phyloP scores from a whole-genome alignment of 2,329 filamentous ascomycete genomes.

The Coleophoma cylindrospora region DNA sequence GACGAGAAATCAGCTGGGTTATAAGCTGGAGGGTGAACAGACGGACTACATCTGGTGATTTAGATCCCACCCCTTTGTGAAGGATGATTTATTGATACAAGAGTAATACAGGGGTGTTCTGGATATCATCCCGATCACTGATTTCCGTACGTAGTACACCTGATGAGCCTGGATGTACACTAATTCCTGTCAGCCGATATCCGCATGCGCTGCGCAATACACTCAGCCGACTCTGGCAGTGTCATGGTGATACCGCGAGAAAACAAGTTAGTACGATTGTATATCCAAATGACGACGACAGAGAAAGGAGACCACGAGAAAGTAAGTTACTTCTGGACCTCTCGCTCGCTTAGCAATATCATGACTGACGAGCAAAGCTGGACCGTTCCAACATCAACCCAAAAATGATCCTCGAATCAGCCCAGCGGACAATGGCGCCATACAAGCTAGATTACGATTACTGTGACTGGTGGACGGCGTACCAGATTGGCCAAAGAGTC shows the following conservation, averaged over 20 bases:
- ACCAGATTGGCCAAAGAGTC: slow-evolving; percentile 63
- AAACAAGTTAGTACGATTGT: slow-evolving; percentile 56
- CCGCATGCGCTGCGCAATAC: slow-evolving; percentile 51
- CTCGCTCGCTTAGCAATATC: slow-evolving; percentile 1
- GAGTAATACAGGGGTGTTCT: slow-evolving; percentile 30
- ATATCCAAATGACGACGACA: slow-evolving; percentile 54
- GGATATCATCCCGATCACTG: slow-evolving; percentile 46
- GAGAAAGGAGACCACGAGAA: slow-evolving; percentile 34
- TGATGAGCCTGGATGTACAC: neutral
- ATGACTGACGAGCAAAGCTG: slow-evolving; percentile 29
- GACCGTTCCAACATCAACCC: slow-evolving; percentile 60
- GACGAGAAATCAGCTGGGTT: slow-evolving; percentile 53
- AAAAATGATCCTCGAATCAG: slow-evolving; percentile 55
- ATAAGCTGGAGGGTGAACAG: slow-evolving; percentile 36
- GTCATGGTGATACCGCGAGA: slow-evolving; percentile 63
- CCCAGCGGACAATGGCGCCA: slow-evolving; percentile 59
- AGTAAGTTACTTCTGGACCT: neutral
- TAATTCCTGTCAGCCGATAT: slow-evolving; percentile 38
- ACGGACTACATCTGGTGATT: slow-evolving; percentile 33
- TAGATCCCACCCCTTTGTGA: neutral
- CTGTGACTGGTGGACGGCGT: slow-evolving; percentile 64
- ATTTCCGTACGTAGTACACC: slow-evolving; percentile 40
- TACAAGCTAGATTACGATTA: slow-evolving; percentile 62
- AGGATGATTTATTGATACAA: neutral
- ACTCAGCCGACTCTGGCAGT: slow-evolving; percentile 48